Percentiles rank a stretch among this genome's conserved stretches.
Conservation (phyloP, 2,329 filamentous ascomycete species). For the Eurotiales sp. region DNA sequence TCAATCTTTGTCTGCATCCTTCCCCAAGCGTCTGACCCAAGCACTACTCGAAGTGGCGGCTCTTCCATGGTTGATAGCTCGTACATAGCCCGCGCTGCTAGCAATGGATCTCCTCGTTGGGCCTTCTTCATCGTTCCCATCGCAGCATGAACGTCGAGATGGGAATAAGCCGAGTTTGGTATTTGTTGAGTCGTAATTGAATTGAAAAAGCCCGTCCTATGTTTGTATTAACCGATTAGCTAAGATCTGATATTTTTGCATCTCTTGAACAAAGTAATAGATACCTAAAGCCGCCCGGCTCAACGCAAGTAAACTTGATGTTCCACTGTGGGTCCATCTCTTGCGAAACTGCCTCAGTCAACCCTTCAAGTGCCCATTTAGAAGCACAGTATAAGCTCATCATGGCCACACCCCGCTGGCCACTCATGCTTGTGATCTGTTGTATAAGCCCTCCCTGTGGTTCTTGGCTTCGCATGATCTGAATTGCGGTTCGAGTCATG, state of each 20-base stretch:
- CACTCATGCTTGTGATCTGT: not conserved
- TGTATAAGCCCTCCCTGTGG: not conserved
- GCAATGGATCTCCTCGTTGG: not conserved
- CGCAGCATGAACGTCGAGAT: not conserved
- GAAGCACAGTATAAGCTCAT: not conserved
- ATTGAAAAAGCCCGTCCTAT: too few relatives aligned
- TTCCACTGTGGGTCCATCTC: not conserved
- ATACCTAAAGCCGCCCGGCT: constrained; percentile 4
- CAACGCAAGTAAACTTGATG: constrained; percentile 2
- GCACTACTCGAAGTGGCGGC: not conserved
- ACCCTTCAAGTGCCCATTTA: constrained; percentile 8
- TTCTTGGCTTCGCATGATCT: not conserved
- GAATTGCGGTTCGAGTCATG: not conserved
- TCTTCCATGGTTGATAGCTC: not conserved
- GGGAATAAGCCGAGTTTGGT: not conserved
- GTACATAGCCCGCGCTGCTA: constrained; percentile 1
- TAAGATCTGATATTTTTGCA: too few relatives aligned
- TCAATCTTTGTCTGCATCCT: not conserved
- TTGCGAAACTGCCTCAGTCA: constrained; percentile 1
- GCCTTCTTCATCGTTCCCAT: not conserved
- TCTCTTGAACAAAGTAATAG: too few relatives aligned
- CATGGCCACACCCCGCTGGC: not conserved
- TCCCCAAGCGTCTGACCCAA: not conserved
- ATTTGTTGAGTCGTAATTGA: too few relatives aligned
- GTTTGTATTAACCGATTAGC: too few relatives aligned